phyloP scores from a whole-genome alignment of 2,329 filamentous ascomycete genomes.

The Alternaria ventricosa region DNA sequence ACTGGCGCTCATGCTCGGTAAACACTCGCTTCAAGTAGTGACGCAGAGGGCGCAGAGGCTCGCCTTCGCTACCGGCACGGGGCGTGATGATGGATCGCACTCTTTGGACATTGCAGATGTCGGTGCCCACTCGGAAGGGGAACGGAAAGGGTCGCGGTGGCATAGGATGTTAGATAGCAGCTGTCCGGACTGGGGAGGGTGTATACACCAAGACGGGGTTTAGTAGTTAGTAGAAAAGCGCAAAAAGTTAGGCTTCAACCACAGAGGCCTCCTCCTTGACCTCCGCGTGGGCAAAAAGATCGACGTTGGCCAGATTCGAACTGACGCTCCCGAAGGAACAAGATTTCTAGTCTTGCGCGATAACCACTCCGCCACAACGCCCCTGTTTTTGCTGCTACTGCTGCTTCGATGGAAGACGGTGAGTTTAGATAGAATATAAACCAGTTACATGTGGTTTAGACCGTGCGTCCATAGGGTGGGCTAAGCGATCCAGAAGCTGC shows the following conservation, averaged over 20 bases:
- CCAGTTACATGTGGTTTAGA: accelerated
- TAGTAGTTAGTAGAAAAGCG: not conserved
- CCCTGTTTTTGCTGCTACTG: slow-evolving; percentile 7
- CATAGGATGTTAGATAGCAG: slow-evolving; percentile 36
- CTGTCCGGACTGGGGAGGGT: not conserved
- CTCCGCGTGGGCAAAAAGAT: slow-evolving; percentile 17
- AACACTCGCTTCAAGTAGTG: slow-evolving; percentile 34
- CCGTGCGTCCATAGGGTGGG: too few species aligned
- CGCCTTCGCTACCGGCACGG: slow-evolving; percentile 6
- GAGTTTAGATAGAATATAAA: not conserved
- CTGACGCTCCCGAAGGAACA: slow-evolving; percentile 52
- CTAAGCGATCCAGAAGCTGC: too few species aligned
- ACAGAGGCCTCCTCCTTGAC: not conserved
- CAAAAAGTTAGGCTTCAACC: not conserved
- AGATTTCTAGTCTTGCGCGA: slow-evolving; percentile 53
- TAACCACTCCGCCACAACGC: slow-evolving; percentile 52
- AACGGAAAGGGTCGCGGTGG: slow-evolving; percentile 64
- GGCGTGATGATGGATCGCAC: slow-evolving; percentile 64
- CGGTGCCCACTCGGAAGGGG: slow-evolving; percentile 75
- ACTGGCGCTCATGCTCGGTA: slow-evolving; percentile 41
- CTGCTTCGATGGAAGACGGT: not conserved
- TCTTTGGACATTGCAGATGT: slow-evolving; percentile 75
- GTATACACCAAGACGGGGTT: not conserved
- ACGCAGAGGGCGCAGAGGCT: slow-evolving; percentile 11
- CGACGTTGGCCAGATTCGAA: slow-evolving; percentile 51